Conservation (phyloP, 495 filamentous ascomycete species). For the Xylaria palmicola region DNA sequence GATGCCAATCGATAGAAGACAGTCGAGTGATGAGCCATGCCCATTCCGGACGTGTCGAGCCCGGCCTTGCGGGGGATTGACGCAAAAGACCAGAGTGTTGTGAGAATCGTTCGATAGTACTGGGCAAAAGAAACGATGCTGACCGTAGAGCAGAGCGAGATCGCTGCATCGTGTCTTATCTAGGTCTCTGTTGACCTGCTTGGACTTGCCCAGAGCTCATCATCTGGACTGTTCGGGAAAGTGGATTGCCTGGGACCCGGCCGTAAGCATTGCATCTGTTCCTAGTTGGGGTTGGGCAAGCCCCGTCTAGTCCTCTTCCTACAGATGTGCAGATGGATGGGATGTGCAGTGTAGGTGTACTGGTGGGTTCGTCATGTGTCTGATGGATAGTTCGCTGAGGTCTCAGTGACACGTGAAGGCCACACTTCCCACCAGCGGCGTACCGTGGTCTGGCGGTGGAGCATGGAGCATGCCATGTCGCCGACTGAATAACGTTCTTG, state of each 20-base stretch:
- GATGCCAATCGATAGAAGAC: conserved; percentile 15
- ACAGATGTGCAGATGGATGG: background rate
- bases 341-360: background rate
- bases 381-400: background rate
- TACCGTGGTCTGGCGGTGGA: conserved; percentile 7
- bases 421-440: background rate
- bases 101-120: conserved; percentile 20
- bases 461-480: too few species aligned
- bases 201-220: background rate
- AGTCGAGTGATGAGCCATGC: conserved; percentile 12
- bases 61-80: conserved; percentile 4
- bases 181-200: conserved; percentile 4
- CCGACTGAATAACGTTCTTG: conserved; percentile 1
- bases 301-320: conserved; percentile 1
- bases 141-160: conserved; percentile 5
- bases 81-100: conserved; percentile 8
- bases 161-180: conserved; percentile 11
- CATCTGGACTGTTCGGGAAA: conserved; percentile 12
- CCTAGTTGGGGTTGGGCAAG: conserved; percentile 9
- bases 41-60: conserved; percentile 1
- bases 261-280: conserved; percentile 11
- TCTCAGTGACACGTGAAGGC: conserved; percentile 14
- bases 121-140: conserved; percentile 17
- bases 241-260: conserved; percentile 10
- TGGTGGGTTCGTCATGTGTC: conserved; percentile 8